A percentile compares a stretch with the other conserved stretches of the same genome.
Conservation (phyloP, 768 basidiomycete genomes). For the Strobilomyces confusus region DNA sequence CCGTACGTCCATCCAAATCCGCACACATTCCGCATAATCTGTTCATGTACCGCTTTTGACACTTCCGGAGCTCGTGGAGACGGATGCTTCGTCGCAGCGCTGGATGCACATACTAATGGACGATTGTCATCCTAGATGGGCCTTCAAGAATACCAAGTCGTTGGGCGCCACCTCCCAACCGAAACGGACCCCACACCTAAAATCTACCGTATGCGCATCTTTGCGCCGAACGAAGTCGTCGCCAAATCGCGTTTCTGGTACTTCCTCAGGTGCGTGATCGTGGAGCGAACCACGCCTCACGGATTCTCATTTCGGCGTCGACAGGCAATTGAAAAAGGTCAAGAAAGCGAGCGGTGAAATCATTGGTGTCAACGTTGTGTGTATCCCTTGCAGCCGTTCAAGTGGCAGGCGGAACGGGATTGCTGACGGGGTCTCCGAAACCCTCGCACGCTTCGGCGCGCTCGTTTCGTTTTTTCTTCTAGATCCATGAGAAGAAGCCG, state of each 20-base stretch:
- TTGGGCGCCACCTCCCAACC: slow-evolving; percentile 95
- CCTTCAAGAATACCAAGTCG: slow-evolving; percentile 91
- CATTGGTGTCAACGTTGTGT: slow-evolving; percentile 94
- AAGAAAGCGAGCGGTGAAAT: slow-evolving; percentile 99
- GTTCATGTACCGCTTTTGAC: background rate
- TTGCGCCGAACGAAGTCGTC: slow-evolving; percentile 97
- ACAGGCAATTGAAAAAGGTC: slow-evolving; percentile 94
- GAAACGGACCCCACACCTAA: slow-evolving; percentile 91
- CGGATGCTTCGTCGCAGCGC: slow-evolving; percentile 29
- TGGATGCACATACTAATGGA: slow-evolving; percentile 21
- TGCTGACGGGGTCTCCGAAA: slow-evolving; percentile 39
- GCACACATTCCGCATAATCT: background rate
- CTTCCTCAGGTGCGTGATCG: slow-evolving; percentile 76
- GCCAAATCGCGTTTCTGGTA: slow-evolving; percentile 99
- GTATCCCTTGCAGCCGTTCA: slow-evolving; percentile 77
- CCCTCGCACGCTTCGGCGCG: slow-evolving; percentile 2
- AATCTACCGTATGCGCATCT: slow-evolving; percentile 99
- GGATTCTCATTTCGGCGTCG: background rate
- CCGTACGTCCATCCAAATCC: slow-evolving; percentile 23
- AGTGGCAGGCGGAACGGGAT: slow-evolving; percentile 82
- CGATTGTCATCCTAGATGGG: slow-evolving; percentile 52
- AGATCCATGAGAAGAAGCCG: slow-evolving; percentile 98
- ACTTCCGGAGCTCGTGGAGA: slow-evolving; percentile 8
- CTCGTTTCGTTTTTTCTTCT: slow-evolving; percentile 29
- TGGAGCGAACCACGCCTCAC: background rate